These are phyloP conservation scores for Priceomyces castillae DNA, from an alignment of 805 yeast genomes.

Conservation along the genomic window DNA sequence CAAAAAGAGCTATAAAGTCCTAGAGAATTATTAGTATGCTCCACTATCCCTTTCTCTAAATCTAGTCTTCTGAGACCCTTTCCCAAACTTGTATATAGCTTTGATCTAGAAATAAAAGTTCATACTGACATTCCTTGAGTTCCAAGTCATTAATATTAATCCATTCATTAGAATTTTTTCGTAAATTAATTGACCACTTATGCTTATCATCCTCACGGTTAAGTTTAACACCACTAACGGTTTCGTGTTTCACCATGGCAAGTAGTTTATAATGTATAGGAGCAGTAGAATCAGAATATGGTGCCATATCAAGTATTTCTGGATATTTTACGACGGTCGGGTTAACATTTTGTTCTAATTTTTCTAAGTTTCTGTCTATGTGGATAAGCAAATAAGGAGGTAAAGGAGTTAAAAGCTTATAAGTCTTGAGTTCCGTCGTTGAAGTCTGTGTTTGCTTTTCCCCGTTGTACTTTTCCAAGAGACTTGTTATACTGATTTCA, in stretches of 20 bases:
- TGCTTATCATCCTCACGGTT: conserved; percentile 20
- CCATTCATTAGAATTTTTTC: conserved; percentile 47
- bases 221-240: conserved; percentile 12
- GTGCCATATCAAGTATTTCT: conserved; percentile 36
- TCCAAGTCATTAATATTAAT: conserved; percentile 52
- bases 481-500: conserved; percentile 44
- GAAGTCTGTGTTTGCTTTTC: conserved; percentile 26
- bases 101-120: conserved; percentile 59
- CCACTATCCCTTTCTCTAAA: background rate
- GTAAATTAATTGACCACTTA: conserved; percentile 49
- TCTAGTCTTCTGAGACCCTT: conserved; percentile 10
- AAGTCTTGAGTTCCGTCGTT: conserved; percentile 34
- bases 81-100: conserved; percentile 71
- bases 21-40: conserved; percentile 2
- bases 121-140: conserved; percentile 48
- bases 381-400: conserved; percentile 59
- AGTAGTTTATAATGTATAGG: conserved; percentile 36
- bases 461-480: conserved; percentile 46
- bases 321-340: conserved; percentile 66
- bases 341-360: conserved; percentile 13
- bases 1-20: conserved; percentile 7
- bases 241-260: conserved; percentile 16
- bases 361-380: conserved; percentile 45
- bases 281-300: conserved; percentile 19
- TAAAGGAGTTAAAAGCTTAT: conserved; percentile 33